Base-by-base conservation (phyloP, 2,329 filamentous ascomycete species). In the Alternaria brassicicola region DNA sequence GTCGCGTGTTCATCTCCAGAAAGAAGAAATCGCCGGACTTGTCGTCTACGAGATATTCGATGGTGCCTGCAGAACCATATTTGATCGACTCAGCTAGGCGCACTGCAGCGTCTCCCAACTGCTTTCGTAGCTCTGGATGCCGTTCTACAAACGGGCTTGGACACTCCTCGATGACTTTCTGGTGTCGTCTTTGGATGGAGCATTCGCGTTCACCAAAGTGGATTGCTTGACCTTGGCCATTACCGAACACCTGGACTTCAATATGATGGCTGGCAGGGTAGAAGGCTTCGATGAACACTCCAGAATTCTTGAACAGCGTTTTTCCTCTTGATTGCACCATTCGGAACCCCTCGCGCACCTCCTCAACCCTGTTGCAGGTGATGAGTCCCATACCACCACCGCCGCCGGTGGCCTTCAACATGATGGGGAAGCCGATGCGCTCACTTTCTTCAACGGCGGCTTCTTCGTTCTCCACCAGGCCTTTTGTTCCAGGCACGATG, bases 161-260 rank as follows among this genome's bases (percentile, higher is more conserved):
- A 3, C 90, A 93, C 77, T 97, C 93, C 75, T 97, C 93, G 21
- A 97, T 84, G 39, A 96, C 90, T 79, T 97, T 97, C 75, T 97
- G 93, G 73, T 97, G 92, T 38, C 93, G 82, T 63, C 93, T 82
- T 78, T 97, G 93, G 12, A 97, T 85, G 50, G 90, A 94, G 78
- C 93, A 97, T 75, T 97, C 93, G 55, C 93, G 84, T 79, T 97
- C 93, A 19, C 92, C 92, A 28, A 96, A 86, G n/a, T 90, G 88
- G 9, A 96, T 88, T 15, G 89, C 92, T 72, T 90, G 86, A 1
- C 92, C 92, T 66, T 88, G 83, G 50, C 87, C 87, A 72, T 97
- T 93, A 41, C 92, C 93, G 76, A 97, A 95, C 15, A 97, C 86
- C 74, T 97, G 93, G 5, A 97, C 91, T 77, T 97, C 93, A 56